Conservation (phyloP, 2,329 filamentous ascomycete species). For the Aspergillus vadensis region DNA sequence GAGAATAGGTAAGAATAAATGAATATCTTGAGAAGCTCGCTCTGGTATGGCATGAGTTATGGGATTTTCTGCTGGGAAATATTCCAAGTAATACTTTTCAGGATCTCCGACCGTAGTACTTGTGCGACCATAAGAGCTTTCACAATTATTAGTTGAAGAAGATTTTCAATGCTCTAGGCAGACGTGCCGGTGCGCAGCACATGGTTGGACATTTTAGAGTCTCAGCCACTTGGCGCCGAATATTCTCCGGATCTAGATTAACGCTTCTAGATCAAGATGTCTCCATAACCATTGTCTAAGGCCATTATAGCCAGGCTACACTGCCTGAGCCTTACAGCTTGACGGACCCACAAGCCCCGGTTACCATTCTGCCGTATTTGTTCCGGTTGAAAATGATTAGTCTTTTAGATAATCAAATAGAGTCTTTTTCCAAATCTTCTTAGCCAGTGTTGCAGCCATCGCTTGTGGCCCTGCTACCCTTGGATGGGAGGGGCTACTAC, state of each 20-base stretch:
- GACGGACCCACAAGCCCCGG: background rate
- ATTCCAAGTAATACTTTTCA: background rate
- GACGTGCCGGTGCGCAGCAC: background rate
- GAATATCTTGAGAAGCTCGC: background rate
- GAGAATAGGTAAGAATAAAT: no score
- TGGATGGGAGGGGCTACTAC: background rate
- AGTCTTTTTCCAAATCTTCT: background rate
- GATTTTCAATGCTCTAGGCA: background rate
- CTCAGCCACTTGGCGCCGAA: background rate
- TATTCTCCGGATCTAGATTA: background rate
- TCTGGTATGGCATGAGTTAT: background rate
- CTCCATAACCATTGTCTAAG: background rate
- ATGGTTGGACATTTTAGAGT: background rate
- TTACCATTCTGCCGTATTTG: background rate
- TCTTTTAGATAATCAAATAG: background rate
- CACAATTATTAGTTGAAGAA: background rate
- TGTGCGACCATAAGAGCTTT: background rate
- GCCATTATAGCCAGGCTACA: background rate
- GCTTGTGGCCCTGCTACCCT: background rate
- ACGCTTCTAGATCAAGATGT: background rate
- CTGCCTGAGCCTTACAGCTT: background rate
- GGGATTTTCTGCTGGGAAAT: background rate
- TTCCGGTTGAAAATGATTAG: background rate
- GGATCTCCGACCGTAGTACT: background rate
- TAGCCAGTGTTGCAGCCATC: background rate